These are phyloP conservation scores for Coemansia sp. DNA, from an alignment of 192 early-diverging fungal genomes.

Conservation along the genomic window DNA sequence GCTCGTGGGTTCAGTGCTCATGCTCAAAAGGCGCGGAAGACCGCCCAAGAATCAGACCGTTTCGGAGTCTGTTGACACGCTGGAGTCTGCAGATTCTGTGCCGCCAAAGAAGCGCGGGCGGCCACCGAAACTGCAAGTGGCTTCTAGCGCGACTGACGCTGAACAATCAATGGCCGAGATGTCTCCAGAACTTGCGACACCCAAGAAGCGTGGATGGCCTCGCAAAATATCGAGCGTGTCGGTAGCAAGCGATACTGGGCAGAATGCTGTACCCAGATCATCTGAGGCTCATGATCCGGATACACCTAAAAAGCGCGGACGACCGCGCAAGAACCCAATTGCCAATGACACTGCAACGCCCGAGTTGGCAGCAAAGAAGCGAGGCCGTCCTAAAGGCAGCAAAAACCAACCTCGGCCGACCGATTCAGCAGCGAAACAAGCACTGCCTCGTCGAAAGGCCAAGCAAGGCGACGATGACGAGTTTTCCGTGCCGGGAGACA, in stretches of 20 bases:
- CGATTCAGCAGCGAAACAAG: background rate
- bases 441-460: background rate
- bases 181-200: background rate
- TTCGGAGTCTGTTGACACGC: background rate
- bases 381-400: background rate
- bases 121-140: background rate
- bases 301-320: constrained; percentile 1
- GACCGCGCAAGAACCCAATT: constrained; percentile 2
- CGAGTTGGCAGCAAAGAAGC: background rate
- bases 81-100: background rate
- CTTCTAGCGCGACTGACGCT: background rate
- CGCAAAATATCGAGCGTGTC: background rate
- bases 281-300: background rate
- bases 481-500: background rate
- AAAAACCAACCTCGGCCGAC: background rate
- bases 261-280: background rate
- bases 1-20: background rate
- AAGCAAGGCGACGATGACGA: background rate
- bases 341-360: background rate
- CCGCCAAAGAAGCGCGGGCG: constrained; percentile 5
- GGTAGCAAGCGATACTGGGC: background rate
- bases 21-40: constrained; percentile 3
- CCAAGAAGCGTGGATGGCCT: constrained; percentile 7
- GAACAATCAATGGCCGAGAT: background rate
- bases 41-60: background rate